Evolutionary conservation across 371 early-diverging fungal genomes (phyloP).

Genomic region (Rhizomucor pusillus): DNA sequence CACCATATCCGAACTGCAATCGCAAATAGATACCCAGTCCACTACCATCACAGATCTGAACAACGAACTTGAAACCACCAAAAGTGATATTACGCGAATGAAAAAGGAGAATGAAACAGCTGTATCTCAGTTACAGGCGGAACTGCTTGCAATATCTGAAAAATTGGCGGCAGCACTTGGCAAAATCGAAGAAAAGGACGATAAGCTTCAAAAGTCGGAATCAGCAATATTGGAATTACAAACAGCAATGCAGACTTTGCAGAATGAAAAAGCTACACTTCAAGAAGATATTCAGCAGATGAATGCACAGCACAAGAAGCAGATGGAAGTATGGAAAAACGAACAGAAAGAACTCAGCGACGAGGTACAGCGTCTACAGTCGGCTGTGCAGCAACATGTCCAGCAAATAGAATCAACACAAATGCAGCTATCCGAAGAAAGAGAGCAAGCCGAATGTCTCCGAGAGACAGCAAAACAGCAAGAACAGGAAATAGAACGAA

Average conservation of each 20-base stretch:
- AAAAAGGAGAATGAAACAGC: constrained; percentile 6
- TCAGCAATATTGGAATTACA: constrained; percentile 4
- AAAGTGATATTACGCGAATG: constrained; percentile 1
- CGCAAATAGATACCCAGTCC: constrained; percentile 9
- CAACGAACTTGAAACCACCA: constrained; percentile 3
- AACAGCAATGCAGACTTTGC: constrained; percentile 1
- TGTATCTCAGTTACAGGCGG: constrained; percentile 3
- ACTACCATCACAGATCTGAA: constrained; percentile 5
- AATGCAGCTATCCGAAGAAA: constrained; percentile 4
- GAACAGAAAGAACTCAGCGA: constrained; percentile 8
- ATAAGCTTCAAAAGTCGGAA: neutral
- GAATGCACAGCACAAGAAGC: constrained; percentile 4
- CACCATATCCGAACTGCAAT: constrained; percentile 6
- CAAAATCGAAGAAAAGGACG: constrained; percentile 9
- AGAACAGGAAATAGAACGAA: constrained; percentile 3
- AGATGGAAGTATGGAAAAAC: constrained; percentile 6
- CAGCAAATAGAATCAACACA: constrained; percentile 4
- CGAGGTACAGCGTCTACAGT: constrained; percentile 6
- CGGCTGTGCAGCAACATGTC: constrained; percentile 4
- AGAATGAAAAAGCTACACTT: constrained; percentile 6
- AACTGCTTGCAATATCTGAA: constrained; percentile 4
- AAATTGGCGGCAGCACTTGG: constrained; percentile 7
- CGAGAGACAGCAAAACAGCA: constrained; percentile 10
- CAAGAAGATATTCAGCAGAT: constrained; percentile 6
- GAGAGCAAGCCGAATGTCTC: constrained; percentile 8